Conservation (phyloP, 768 basidiomycete genomes). For the Boletus huronensis region DNA sequence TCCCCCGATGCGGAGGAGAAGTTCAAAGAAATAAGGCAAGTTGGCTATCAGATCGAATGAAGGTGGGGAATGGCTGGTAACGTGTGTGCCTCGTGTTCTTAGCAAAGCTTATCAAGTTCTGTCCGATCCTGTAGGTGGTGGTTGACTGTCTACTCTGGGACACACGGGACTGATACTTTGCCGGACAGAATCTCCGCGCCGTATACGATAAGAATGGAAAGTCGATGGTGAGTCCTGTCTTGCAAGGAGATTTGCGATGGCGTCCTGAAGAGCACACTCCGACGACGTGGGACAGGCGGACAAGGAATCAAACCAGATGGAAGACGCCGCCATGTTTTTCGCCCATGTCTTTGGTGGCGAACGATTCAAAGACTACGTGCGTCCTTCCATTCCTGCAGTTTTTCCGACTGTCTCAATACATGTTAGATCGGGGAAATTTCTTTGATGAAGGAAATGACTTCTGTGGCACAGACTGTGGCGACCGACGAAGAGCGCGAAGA, state of each 20-base stretch:
- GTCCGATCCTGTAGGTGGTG: conserved; percentile 64
- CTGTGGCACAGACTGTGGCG: conserved; percentile 82
- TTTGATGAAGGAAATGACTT: conserved; percentile 91
- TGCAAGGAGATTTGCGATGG: conserved; percentile 4
- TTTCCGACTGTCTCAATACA: background rate
- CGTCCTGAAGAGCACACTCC: background rate
- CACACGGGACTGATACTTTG: conserved; percentile 5
- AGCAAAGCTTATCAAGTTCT: conserved; percentile 96
- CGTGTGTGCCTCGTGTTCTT: conserved; percentile 17
- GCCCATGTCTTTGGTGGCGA: conserved; percentile 96
- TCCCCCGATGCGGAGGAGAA: conserved; percentile 91
- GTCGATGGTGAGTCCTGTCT: conserved; percentile 57
- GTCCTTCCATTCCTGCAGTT: conserved; percentile 29
- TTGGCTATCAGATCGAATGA: conserved; percentile 13
- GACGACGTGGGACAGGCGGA: conserved; percentile 46
- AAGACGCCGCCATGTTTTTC: conserved; percentile 94
- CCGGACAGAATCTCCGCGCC: conserved; percentile 67
- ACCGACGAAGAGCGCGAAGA: conserved; percentile 91
- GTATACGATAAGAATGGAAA: conserved; percentile 97
- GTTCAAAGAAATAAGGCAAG: conserved; percentile 93
- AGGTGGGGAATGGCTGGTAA: conserved; percentile 12
- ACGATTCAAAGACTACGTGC: conserved; percentile 82
- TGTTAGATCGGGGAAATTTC: conserved; percentile 92
- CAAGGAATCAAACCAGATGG: conserved; percentile 79
- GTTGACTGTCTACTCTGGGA: conserved; percentile 13